Base-by-base conservation (phyloP, 2,329 filamentous ascomycete species). In the Paecilomyces dactylethromorphus region DNA sequence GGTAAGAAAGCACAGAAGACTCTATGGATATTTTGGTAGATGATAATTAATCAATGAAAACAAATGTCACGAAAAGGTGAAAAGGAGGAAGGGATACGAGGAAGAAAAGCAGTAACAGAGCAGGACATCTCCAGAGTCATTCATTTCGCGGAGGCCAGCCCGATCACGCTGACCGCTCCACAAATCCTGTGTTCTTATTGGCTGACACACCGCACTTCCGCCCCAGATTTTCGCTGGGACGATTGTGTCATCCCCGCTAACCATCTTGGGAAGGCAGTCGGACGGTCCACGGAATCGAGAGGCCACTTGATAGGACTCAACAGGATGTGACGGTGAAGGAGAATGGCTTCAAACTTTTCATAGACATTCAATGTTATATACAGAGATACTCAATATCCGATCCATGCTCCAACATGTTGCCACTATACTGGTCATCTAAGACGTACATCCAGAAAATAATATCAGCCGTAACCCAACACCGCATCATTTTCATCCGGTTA, bases 161-260 rank as follows among this genome's bases (percentile, higher is more conserved):
- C 22, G 49, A 31, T 50, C 32, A 11, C 54, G 55, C 50, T 55
- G 55, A 58, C 58, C 55, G 55, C 55, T 52, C 24, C 33, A 56
- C 33, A 56, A 52, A 29, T 50, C 21, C 56, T 8, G 50, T 24
- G n/a, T 55, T 50, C 12, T 66, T 60, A 66, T 67, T 67, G 62
- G 65, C 61, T 56, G 26, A 29, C n/a, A 3, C 6, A 4, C 3
- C 1, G 11, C 18, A 15, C 18, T 45, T 32, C 52, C 51, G 35
- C 57, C 45, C 58, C 26, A 53, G 56, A n/a, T 21, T 18, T 24
- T 21, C 24, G 18, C 35, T 18, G 50, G 56, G 35, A 55, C 57
- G 63, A 62, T 62, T 64, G 62, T 64, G 64, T 64, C 64, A 67
- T 67, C 58, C 54, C 24, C 59, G 56, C 64, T 64, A 63, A 53